These are phyloP conservation scores for Boletus tylopilopsis DNA, from an alignment of 768 basidiomycete species.

Conservation along the genomic window DNA sequence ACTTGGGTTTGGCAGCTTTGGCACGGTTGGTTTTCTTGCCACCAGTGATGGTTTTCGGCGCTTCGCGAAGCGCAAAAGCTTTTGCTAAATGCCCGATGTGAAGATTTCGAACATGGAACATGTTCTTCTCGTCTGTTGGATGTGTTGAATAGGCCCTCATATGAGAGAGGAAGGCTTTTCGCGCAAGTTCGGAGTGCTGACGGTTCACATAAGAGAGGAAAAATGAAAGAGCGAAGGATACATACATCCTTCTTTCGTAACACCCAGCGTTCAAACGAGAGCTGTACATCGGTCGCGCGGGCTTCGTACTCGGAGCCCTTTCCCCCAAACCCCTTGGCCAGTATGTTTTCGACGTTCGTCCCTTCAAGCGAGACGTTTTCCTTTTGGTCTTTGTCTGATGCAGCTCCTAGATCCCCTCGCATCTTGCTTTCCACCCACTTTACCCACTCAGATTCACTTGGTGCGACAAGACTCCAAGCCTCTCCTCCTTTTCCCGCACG, in stretches of 20 bases:
- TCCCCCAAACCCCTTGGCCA: constrained; percentile 84
- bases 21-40: constrained; percentile 15
- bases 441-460: constrained; percentile 87
- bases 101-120: constrained; percentile 92
- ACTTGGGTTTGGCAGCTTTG: constrained; percentile 3
- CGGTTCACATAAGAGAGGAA: not conserved
- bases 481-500: constrained; percentile 95
- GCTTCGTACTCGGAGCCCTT: constrained; percentile 75
- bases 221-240: constrained; percentile 8
- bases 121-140: constrained; percentile 90
- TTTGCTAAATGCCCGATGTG: constrained; percentile 95
- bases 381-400: constrained; percentile 29
- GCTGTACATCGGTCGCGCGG: constrained; percentile 92
- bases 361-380: constrained; percentile 51
- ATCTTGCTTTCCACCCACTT: constrained; percentile 86
- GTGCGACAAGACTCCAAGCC: constrained; percentile 89
- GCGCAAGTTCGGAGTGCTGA: constrained; percentile 74
- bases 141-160: constrained; percentile 97
- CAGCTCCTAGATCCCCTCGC: constrained; percentile 44
- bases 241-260: constrained; percentile 65
- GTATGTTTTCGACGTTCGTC: constrained; percentile 63
- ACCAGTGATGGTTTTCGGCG: constrained; percentile 47
- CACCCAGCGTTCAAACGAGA: constrained; percentile 95
- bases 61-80: constrained; percentile 85
- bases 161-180: constrained; percentile 86